A percentile compares a stretch with the other conserved stretches of the same genome.
phyloP scores from a whole-genome alignment of 2,329 filamentous ascomycete genomes.

The Monosporascus cannonballus region DNA sequence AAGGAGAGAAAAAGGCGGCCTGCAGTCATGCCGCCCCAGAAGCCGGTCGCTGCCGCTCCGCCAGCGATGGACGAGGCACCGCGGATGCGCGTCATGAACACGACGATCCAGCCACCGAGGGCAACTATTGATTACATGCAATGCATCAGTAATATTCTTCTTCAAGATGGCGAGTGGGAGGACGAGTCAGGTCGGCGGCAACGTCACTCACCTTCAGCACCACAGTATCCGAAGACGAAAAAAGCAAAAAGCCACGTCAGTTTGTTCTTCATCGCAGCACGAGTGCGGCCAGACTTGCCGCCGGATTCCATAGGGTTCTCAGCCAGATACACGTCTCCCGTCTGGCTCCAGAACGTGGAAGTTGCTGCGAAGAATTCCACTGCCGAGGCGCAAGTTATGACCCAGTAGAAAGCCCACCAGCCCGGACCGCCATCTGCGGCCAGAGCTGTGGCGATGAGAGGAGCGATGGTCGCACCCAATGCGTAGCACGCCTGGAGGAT shows the following conservation, averaged over 20 bases:
- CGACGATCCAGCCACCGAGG: constrained; percentile 72
- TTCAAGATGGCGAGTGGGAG: too few species aligned
- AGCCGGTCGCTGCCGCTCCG: constrained; percentile 32
- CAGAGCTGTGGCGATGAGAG: constrained; percentile 67
- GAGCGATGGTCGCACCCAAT: constrained; percentile 62
- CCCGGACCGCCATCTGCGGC: constrained; percentile 53
- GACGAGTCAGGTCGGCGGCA: too few species aligned
- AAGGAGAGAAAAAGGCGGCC: neutral
- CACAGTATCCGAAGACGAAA: constrained; percentile 75
- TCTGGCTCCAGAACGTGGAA: constrained; percentile 58
- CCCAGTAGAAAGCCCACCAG: constrained; percentile 73
- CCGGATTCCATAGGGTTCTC: constrained; percentile 21
- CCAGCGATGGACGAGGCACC: constrained; percentile 62
- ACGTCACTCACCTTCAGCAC: constrained; percentile 58
- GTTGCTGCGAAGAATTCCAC: constrained; percentile 49
- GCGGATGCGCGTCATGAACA: constrained; percentile 76
- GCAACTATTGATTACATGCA: too few species aligned
- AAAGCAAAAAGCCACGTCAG: constrained; percentile 66
- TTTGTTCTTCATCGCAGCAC: constrained; percentile 34
- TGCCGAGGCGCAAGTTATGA: constrained; percentile 57
- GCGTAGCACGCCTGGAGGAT: constrained; percentile 69
- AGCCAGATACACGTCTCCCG: constrained; percentile 49
- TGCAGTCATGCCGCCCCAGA: too few species aligned
- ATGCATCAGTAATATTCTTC: too few species aligned
- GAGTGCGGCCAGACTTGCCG: constrained; percentile 38